Percentiles rank a stretch among this genome's conserved stretches.
These are phyloP conservation scores for Camellia oleifera DNA, from an alignment of 179 eudicot species.

Conservation along the genomic window DNA sequence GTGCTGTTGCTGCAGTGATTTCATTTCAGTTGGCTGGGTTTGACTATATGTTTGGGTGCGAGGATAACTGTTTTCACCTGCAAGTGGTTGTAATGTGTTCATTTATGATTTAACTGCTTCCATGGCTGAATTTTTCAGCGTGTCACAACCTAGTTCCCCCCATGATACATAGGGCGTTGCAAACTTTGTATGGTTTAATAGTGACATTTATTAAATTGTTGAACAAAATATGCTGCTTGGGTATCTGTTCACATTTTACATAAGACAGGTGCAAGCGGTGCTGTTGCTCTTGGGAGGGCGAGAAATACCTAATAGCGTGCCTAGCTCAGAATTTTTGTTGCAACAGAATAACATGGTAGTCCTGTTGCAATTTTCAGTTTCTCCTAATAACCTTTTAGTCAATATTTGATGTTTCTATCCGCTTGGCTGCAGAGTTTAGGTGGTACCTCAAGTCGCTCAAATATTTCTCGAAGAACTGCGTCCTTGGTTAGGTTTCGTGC, in stretches of 20 bases:
- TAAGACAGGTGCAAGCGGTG: conserved; percentile 48
- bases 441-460: conserved; percentile 14
- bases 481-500: conserved; percentile 18
- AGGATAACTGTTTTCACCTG: not conserved
- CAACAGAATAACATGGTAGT: conserved; percentile 17
- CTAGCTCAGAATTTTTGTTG: conserved; percentile 4
- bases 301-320: conserved; percentile 36
- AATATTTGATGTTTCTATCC: not conserved
- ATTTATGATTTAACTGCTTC: not conserved
- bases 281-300: conserved; percentile 47
- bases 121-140: not conserved
- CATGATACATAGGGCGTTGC: not conserved
- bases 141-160: not conserved
- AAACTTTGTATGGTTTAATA: not conserved
- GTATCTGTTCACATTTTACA: conserved; percentile 10
- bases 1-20: not conserved
- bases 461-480: conserved; percentile 13
- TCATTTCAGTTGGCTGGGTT: not conserved
- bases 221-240: not conserved
- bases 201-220: not conserved
- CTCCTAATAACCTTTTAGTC: not conserved
- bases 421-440: conserved; percentile 6
- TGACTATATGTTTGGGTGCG: not conserved
- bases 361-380: not conserved
- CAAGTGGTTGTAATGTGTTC: not conserved